Conservation (phyloP, 345 rosid species). For the Draba incana region DNA sequence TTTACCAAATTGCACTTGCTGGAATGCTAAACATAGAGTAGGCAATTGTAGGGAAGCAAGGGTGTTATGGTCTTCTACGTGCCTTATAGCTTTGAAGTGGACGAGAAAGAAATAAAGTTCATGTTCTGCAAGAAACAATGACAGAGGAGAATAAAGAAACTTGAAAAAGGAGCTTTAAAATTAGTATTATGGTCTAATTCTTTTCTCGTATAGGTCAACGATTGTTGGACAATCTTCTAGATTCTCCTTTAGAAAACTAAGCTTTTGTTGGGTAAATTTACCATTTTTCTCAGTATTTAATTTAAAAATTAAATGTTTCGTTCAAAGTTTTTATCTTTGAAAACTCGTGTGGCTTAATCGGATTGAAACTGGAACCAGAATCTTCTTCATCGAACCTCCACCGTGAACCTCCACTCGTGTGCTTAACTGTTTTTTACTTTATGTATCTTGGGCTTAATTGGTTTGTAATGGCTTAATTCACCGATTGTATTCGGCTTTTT, state of each 20-base stretch:
- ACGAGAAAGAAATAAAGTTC: constrained; percentile 8
- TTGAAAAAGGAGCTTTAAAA: not conserved
- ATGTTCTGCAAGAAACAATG: constrained; percentile 28
- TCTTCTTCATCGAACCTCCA: too few species aligned
- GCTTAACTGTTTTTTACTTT: too few species aligned
- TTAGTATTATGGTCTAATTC: constrained; percentile 16
- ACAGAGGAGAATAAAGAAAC: not conserved
- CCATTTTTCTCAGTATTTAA: not conserved
- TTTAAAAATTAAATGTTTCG: not conserved
- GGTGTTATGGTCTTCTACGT: constrained; percentile 6
- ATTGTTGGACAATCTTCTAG: constrained; percentile 39
- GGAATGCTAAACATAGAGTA: not conserved
- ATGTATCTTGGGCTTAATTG: too few species aligned
- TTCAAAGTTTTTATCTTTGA: not conserved
- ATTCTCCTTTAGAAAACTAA: too few species aligned
- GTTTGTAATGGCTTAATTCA: too few species aligned
- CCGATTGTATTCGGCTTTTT: too few species aligned
- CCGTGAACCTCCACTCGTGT: too few species aligned
- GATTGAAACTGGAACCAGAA: too few species aligned
- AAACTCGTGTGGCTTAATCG: too few species aligned
- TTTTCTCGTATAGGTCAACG: constrained; percentile 25
- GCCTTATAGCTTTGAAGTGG: not conserved
- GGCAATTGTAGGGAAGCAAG: not conserved
- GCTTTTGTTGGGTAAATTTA: not conserved
- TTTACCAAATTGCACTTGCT: not conserved